Conservation (phyloP, 2,329 filamentous ascomycete species). For the Trichoderma sp. region DNA sequence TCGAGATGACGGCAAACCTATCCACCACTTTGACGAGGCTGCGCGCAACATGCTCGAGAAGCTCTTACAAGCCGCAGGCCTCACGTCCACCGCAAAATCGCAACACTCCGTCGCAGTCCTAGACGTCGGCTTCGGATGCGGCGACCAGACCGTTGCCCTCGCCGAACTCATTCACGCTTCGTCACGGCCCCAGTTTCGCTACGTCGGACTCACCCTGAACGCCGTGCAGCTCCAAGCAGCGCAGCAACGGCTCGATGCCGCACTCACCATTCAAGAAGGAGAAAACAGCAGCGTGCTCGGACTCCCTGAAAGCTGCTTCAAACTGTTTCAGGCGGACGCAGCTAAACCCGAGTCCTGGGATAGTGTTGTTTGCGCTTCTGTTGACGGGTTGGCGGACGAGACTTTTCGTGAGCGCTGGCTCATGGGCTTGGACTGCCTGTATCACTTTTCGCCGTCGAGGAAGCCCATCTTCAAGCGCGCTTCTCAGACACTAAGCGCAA, state of each 20-base stretch:
- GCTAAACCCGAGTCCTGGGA: constrained; percentile 46
- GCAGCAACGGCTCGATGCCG: constrained; percentile 28
- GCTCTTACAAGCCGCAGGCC: not conserved
- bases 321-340: constrained; percentile 50
- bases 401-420: constrained; percentile 44
- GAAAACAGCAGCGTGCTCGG: not conserved
- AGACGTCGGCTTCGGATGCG: constrained; percentile 59
- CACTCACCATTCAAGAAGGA: not conserved
- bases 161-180: constrained; percentile 21
- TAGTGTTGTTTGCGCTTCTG: constrained; percentile 25
- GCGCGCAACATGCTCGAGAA: constrained; percentile 30
- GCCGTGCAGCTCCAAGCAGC: constrained; percentile 42
- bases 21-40: constrained; percentile 46
- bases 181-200: constrained; percentile 37
- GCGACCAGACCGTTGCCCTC: constrained; percentile 47
- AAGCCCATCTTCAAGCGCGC: constrained; percentile 45
- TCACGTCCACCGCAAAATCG: not conserved
- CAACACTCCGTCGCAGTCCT: constrained; percentile 38
- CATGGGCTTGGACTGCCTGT: constrained; percentile 55
- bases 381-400: constrained; percentile 2
- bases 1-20: constrained; percentile 29
- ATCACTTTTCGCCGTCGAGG: constrained; percentile 56
- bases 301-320: constrained; percentile 23
- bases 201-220: constrained; percentile 54
- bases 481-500: constrained; percentile 41